Evolutionary conservation across 1,284 basidiomycete species (phyloP).

Genomic region (Wallemia mellicola): DNA sequence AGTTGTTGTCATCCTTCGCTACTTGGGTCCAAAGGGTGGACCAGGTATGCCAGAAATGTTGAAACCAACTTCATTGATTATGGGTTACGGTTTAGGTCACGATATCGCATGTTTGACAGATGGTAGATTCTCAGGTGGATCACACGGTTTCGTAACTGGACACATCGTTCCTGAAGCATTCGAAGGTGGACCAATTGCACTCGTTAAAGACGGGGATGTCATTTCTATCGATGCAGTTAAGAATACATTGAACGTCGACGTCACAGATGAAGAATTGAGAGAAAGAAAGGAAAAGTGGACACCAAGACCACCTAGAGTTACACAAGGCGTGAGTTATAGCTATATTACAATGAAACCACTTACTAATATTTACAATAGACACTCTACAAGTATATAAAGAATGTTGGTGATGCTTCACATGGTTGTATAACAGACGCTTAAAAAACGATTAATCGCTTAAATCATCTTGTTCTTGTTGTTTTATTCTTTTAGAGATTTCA

Average conservation of each 20-base stretch:
- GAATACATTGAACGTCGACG: slow-evolving; percentile 43
- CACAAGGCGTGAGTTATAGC: slow-evolving; percentile 22
- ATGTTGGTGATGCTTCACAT: slow-evolving; percentile 54
- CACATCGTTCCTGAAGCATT: slow-evolving; percentile 75
- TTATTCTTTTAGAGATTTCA: neutral
- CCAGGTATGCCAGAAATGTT: slow-evolving; percentile 91
- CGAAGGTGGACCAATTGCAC: slow-evolving; percentile 64
- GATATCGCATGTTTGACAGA: slow-evolving; percentile 78
- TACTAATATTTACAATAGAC: slow-evolving; percentile 15
- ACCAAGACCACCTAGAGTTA: slow-evolving; percentile 55
- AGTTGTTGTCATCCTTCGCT: slow-evolving; percentile 62
- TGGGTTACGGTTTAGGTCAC: slow-evolving; percentile 71
- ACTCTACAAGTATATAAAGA: slow-evolving; percentile 58
- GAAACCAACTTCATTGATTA: slow-evolving; percentile 61
- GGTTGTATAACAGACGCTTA: slow-evolving; percentile 64
- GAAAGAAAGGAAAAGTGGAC: slow-evolving; percentile 35
- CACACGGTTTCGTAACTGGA: slow-evolving; percentile 38
- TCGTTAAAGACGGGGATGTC: slow-evolving; percentile 58
- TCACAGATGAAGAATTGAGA: slow-evolving; percentile 38
- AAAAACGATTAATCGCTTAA: neutral
- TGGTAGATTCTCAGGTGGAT: slow-evolving; percentile 81
- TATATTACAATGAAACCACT: slow-evolving; percentile 8
- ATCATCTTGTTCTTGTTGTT: neutral
- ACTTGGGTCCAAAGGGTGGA: slow-evolving; percentile 65
- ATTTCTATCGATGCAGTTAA: slow-evolving; percentile 57